Evolutionary conservation across 441 rosid genomes (phyloP).

Genomic region (Pelargonium myrrhifolium): DNA sequence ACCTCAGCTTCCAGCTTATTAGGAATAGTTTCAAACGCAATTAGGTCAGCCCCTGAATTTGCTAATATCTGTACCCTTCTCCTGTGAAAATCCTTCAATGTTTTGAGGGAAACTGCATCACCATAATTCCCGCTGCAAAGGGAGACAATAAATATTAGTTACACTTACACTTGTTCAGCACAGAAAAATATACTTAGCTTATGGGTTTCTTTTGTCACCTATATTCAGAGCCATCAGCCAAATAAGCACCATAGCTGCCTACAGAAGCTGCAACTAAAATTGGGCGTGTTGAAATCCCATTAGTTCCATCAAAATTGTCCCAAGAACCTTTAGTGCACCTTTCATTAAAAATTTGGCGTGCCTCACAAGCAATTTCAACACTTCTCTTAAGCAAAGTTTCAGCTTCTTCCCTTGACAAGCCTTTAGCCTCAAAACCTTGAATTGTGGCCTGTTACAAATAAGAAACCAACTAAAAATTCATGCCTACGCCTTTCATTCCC

Average conservation of each 20-base stretch:
- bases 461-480: too few relatives aligned
- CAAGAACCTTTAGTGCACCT: constrained; percentile 46
- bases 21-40: constrained; percentile 86
- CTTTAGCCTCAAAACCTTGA: constrained; percentile 82
- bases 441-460: constrained; percentile 58
- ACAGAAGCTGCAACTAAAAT: constrained; percentile 75
- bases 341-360: constrained; percentile 55
- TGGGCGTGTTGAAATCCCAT: constrained; percentile 33
- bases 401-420: constrained; percentile 54
- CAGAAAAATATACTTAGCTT: not conserved
- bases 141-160: not conserved
- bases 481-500: too few relatives aligned
- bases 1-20: constrained; percentile 88
- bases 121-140: constrained; percentile 55
- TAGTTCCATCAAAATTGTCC: constrained; percentile 34
- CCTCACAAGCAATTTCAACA: constrained; percentile 73
- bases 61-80: constrained; percentile 69
- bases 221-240: constrained; percentile 92
- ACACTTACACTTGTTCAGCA: too few relatives aligned
- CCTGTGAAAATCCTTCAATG: constrained; percentile 78
- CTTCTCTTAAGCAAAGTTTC: constrained; percentile 57
- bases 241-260: constrained; percentile 97
- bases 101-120: constrained; percentile 44
- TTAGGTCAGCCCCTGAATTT: constrained; percentile 58
- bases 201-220: constrained; percentile 30